phyloP scores from a whole-genome alignment of 2,329 filamentous ascomycete species.

The Sarocladium oryzae region DNA sequence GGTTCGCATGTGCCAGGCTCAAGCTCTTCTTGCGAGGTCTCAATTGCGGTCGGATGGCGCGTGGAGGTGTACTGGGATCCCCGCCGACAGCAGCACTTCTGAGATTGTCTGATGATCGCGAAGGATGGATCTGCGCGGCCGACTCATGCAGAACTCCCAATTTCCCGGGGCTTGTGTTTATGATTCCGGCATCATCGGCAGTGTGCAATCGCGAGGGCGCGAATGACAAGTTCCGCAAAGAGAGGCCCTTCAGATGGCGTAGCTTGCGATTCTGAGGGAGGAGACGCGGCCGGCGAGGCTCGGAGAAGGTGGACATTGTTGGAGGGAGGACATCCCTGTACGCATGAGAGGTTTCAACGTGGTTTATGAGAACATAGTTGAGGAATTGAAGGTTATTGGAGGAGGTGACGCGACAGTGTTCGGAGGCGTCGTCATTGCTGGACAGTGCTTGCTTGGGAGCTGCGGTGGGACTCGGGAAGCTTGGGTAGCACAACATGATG shows the following conservation, averaged over 20 bases:
- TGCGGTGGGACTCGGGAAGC: background rate
- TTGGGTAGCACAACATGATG: background rate
- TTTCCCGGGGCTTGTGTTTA: constrained; percentile 65
- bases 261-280: constrained; percentile 76
- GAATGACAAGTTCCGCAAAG: constrained; percentile 77
- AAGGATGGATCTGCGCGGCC: constrained; percentile 42
- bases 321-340: constrained; percentile 3
- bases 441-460: background rate
- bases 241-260: constrained; percentile 80
- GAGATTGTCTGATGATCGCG: constrained; percentile 48
- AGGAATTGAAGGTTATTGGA: background rate
- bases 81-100: constrained; percentile 19
- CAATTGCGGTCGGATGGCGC: constrained; percentile 35
- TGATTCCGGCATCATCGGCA: constrained; percentile 67
- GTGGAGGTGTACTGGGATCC: constrained; percentile 23
- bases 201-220: constrained; percentile 52
- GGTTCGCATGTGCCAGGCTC: constrained; percentile 39
- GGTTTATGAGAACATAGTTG: background rate
- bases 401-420: background rate
- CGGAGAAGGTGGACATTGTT: constrained; percentile 29
- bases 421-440: constrained; percentile 3
- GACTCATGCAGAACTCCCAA: constrained; percentile 43
- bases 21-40: constrained; percentile 43
- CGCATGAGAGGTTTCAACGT: too few relatives aligned
- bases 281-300: constrained; percentile 42